phyloP scores from a whole-genome alignment of 371 early-diverging fungal species.

The Pancytospora epiphaga region DNA sequence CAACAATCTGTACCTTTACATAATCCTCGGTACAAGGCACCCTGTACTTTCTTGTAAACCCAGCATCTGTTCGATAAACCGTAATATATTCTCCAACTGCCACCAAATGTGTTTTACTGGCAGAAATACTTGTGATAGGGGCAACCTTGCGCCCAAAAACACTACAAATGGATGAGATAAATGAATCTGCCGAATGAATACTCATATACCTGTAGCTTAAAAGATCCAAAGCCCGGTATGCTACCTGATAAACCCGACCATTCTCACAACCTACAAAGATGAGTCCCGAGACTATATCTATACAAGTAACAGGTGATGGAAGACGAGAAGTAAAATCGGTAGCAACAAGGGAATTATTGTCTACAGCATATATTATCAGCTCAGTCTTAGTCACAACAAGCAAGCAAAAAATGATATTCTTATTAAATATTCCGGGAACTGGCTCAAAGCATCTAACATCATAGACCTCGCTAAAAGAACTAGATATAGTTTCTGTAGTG shows the following conservation, averaged over 20 bases:
- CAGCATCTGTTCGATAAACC: conserved; percentile 27
- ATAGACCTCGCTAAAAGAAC: conserved; percentile 17
- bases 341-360: conserved; percentile 34
- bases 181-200: conserved; percentile 27
- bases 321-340: conserved; percentile 37
- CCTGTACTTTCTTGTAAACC: conserved; percentile 15
- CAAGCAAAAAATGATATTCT: conserved; percentile 32
- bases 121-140: conserved; percentile 15
- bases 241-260: conserved; percentile 43
- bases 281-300: conserved; percentile 16
- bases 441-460: conserved; percentile 37
- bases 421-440: conserved; percentile 34
- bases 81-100: neutral
- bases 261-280: conserved; percentile 47
- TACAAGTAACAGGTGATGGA: neutral
- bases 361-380: conserved; percentile 47
- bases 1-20: conserved; percentile 34
- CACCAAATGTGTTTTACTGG: conserved; percentile 25
- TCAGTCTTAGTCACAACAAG: conserved; percentile 44
- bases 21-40: conserved; percentile 33
- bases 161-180: conserved; percentile 18
- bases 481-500: conserved; percentile 21
- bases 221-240: conserved; percentile 32
- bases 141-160: conserved; percentile 30
- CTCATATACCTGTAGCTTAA: conserved; percentile 35